Conservation (phyloP, 2,329 filamentous ascomycete species). For the Ophiosphaerella herpotricha region DNA sequence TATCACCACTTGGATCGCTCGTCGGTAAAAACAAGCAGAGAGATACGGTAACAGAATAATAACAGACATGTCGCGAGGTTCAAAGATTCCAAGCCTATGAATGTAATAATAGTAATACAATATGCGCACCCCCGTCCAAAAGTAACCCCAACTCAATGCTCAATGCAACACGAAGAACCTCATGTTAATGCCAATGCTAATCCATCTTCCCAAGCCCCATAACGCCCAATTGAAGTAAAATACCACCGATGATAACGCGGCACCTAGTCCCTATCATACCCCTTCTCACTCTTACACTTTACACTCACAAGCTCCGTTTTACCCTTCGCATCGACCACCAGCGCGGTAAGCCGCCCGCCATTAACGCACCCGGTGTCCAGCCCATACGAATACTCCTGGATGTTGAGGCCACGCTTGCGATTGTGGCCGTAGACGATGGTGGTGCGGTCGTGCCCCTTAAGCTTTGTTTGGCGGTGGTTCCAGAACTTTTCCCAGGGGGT, state of each 20-base stretch:
- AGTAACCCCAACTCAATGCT: too few species aligned
- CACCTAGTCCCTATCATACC: slow-evolving; percentile 24
- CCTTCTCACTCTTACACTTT: slow-evolving; percentile 40
- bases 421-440: slow-evolving; percentile 77
- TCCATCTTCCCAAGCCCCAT: too few species aligned
- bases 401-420: slow-evolving; percentile 69
- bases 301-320: slow-evolving; percentile 44
- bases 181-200: too few species aligned
- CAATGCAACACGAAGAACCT: too few species aligned
- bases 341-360: slow-evolving; percentile 74
- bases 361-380: slow-evolving; percentile 82
- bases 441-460: slow-evolving; percentile 49
- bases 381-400: slow-evolving; percentile 75
- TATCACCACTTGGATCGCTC: too few species aligned
- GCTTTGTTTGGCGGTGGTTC: slow-evolving; percentile 48
- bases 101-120: too few species aligned
- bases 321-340: slow-evolving; percentile 68
- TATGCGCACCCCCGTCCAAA: too few species aligned
- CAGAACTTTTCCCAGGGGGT: slow-evolving; percentile 70
- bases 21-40: too few species aligned
- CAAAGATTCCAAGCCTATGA: too few species aligned
- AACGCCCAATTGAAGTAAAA: slow-evolving; percentile 4
- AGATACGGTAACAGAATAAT: too few species aligned
- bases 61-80: too few species aligned
- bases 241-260: slow-evolving; percentile 1